phyloP scores from a whole-genome alignment of 169 alveolate species.

The Cryptosporidium sp. region DNA sequence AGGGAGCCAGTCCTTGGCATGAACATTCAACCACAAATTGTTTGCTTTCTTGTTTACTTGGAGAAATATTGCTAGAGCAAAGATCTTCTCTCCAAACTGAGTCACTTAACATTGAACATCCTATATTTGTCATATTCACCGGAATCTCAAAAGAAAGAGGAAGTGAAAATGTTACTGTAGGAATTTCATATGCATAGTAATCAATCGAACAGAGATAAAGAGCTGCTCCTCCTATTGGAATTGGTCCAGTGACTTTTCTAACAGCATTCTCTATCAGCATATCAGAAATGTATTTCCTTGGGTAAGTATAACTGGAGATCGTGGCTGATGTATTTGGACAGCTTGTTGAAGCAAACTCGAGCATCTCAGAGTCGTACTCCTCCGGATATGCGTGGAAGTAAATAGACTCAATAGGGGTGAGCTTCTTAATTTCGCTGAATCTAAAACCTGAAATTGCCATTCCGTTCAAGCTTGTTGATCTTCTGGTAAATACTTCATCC shows the following conservation, averaged over 20 bases:
- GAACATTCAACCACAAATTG: slow-evolving; percentile 66
- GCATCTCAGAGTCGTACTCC: slow-evolving; percentile 58
- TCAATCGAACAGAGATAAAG: slow-evolving; percentile 58
- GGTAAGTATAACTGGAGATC: slow-evolving; percentile 31
- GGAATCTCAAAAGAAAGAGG: slow-evolving; percentile 74
- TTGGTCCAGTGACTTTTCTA: slow-evolving; percentile 3
- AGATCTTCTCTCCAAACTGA: slow-evolving; percentile 55
- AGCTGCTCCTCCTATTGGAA: slow-evolving; percentile 49
- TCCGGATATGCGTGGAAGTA: slow-evolving; percentile 70
- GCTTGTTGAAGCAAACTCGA: slow-evolving; percentile 9
- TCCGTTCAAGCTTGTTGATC: slow-evolving; percentile 28
- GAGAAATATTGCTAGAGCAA: slow-evolving; percentile 53
- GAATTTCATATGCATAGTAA: slow-evolving; percentile 36
- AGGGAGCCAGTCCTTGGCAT: slow-evolving; percentile 62
- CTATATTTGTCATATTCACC: slow-evolving; percentile 47
- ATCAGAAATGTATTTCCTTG: slow-evolving; percentile 26
- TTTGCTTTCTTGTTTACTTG: slow-evolving; percentile 52
- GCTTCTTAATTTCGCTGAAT: slow-evolving; percentile 3
- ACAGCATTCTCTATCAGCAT: slow-evolving; percentile 42
- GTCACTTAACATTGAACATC: slow-evolving; percentile 43
- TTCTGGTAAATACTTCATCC: slow-evolving; percentile 42
- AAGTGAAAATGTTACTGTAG: slow-evolving; percentile 50
- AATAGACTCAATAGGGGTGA: slow-evolving; percentile 49
- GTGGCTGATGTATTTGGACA: slow-evolving; percentile 72
- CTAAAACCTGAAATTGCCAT: slow-evolving; percentile 30